Base-by-base conservation (phyloP, 2,329 filamentous ascomycete species). In the Chaetomium globosum region DNA sequence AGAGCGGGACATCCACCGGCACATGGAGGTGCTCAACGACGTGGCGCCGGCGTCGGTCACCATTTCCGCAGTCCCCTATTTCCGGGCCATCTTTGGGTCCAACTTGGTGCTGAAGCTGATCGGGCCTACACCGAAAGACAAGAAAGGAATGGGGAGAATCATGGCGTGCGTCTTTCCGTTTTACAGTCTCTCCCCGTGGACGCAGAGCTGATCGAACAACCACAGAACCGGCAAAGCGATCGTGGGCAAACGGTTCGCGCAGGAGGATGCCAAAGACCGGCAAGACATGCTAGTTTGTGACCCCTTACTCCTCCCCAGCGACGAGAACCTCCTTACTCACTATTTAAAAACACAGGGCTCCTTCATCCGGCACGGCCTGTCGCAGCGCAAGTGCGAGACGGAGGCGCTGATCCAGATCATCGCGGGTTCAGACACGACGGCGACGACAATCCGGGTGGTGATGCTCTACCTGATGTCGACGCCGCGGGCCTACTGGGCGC, bases 221-320 rank as follows among this genome's bases (percentile, higher is more conserved):
- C 7, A 8, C 69, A 73, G 83, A 65, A 65, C 83, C n/a, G 81
- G 81, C 0, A 77, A 78, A 30, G 72, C 78, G 39, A 74, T 81
- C 7, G 80, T 83, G 0, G 73, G 70, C 1, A 78, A 81, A 61
- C 77, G 83, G 13, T 82, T 80, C 60, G 75, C 75, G 6, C n/a
- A 26, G 1, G 74, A 74, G 1, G 74, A 80, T 46, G 75, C 77
- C 1, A 77, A 80, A 16, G 76, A 77, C 4, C 75, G 78, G 23
- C 72, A 77, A 6, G 83, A 85, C 67, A 86, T 85, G 83, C 74
- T 85, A 5, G 80, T 74, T 8, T 12, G 68, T 59, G 13, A 10
- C 21, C 31, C 12, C 12, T 7, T 9, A 6, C 39, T 2, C 21
- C 4, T 8, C 30, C 7, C 21, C 33, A 23, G 1, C 13, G 9